Conservation (phyloP, 1,284 basidiomycete species). For the Ceraceosorus bombacis region DNA sequence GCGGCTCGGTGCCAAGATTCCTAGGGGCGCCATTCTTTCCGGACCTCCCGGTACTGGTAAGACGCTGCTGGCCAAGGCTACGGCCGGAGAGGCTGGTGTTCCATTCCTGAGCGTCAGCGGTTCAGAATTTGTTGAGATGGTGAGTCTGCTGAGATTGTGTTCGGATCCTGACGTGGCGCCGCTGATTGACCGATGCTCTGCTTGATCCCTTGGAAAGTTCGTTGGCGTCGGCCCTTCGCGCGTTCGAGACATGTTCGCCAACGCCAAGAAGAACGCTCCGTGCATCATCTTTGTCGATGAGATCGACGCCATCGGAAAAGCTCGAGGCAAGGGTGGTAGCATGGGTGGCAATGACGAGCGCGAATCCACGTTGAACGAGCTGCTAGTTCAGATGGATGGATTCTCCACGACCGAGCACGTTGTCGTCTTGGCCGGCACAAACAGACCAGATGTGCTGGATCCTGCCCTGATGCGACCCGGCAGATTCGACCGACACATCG, state of each 20-base stretch:
- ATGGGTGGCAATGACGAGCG: constrained; percentile 97
- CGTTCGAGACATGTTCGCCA: constrained; percentile 93
- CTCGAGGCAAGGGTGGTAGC: constrained; percentile 76
- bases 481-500: constrained; percentile 93
- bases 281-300: constrained; percentile 68
- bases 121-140: constrained; percentile 98
- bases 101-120: constrained; percentile 98
- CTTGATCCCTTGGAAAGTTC: constrained; percentile 52
- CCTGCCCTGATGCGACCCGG: constrained; percentile 90
- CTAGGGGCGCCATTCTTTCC: constrained; percentile 92
- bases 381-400: constrained; percentile 98
- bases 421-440: constrained; percentile 93
- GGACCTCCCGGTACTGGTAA: constrained; percentile 98
- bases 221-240: constrained; percentile 97
- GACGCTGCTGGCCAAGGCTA: constrained; percentile 94
- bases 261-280: constrained; percentile 92
- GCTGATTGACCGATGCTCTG: not conserved
- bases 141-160: constrained; percentile 3
- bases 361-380: constrained; percentile 93
- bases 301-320: constrained; percentile 88
- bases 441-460: constrained; percentile 91
- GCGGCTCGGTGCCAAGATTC: constrained; percentile 95
- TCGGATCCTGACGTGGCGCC: not conserved
- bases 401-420: constrained; percentile 93
- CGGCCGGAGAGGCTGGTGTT: constrained; percentile 91